Percentiles rank a stretch among this genome's conserved stretches.
Conservation (phyloP, 805 yeast genomes). For the Candida tammaniensis region DNA sequence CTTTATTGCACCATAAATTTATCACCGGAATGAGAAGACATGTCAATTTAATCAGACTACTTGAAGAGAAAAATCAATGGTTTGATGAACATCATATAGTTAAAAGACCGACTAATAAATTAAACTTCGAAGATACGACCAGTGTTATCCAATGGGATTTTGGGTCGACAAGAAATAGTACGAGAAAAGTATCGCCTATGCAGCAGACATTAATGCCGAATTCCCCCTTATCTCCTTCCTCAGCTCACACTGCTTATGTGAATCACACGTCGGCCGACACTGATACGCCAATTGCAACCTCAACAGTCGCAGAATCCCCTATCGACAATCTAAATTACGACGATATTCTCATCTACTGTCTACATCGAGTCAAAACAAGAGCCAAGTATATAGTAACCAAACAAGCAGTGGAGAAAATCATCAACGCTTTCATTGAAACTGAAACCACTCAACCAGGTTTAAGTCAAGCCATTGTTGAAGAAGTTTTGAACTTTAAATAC, state of each 20-base stretch:
- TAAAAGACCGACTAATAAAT: conserved; percentile 7
- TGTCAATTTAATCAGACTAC: conserved; percentile 27
- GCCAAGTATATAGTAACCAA: conserved; percentile 52
- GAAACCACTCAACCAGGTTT: conserved; percentile 63
- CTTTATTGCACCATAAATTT: conserved; percentile 54
- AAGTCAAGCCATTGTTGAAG: conserved; percentile 65
- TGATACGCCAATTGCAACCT: too few relatives aligned
- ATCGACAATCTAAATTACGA: too few relatives aligned
- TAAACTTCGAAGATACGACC: conserved; percentile 5
- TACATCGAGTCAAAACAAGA: conserved; percentile 47
- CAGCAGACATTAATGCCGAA: conserved; percentile 9
- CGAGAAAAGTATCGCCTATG: conserved; percentile 13
- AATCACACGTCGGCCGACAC: too few relatives aligned
- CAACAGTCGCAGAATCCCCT: too few relatives aligned
- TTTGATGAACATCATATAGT: conserved; percentile 21
- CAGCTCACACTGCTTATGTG: too few relatives aligned
- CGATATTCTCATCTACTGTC: conserved; percentile 39
- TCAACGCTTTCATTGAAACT: conserved; percentile 36
- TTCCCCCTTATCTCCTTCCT: neutral
- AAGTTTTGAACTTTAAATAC: conserved; percentile 30
- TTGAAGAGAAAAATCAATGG: conserved; percentile 40
- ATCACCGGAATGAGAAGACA: conserved; percentile 36
- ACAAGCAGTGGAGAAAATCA: conserved; percentile 42
- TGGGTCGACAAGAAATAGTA: conserved; percentile 7
- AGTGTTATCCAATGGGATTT: conserved; percentile 14